Base-by-base conservation (phyloP, 768 basidiomycete species). In the Tubosaeta sp. region DNA sequence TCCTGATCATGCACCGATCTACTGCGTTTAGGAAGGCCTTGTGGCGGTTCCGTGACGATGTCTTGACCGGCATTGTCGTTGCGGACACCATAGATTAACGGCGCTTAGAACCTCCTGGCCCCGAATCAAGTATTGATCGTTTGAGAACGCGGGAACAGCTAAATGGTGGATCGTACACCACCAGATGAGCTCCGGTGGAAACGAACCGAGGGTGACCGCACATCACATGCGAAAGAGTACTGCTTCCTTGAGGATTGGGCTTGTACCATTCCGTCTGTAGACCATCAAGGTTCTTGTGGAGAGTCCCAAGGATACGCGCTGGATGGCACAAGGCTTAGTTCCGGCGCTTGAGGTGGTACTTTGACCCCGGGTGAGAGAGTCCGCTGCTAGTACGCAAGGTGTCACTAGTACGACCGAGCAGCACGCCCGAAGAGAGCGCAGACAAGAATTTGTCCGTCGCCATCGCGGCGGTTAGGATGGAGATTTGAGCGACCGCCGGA, bases 41-140 rank as follows among this genome's bases (percentile, higher is more conserved):
- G 62, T 65, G 62, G 63, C 63, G 58, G 60, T 59, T 63, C 62
- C 60, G 55, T 50, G 36, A 60, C 40, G 48, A 51, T 35, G 50
- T 29, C 40, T 59, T 40, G 61, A 50, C 63, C 63, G 63, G 62
- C 49, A 46, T 54, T 35, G 53, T 57, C 2, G 25, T 52, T 57
- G 63, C 63, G 63, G 62, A 49, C 51, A 49, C 49, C 36, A 21
- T 46, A 51, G 51, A 62, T 65, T 43, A 62, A 65, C 49, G 60
- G 54, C 22, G 34, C 51, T 44, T 49, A 19, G 29, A 44, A 43
- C 44, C 30, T 35, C 53, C 45, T 52, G 42, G 35, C 31, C n/a
- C 48, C 46, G 44, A 58, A 61, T 54, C 44, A 47, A 36, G 36
- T 18, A 38, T 14, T 30, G n/a, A 50, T 46, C 45, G 27, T 43